Evolutionary conservation across 2,329 filamentous ascomycete genomes (phyloP), one percentile per base, ranked within the genome.

Genomic region (Aspergillus sojae): DNA sequence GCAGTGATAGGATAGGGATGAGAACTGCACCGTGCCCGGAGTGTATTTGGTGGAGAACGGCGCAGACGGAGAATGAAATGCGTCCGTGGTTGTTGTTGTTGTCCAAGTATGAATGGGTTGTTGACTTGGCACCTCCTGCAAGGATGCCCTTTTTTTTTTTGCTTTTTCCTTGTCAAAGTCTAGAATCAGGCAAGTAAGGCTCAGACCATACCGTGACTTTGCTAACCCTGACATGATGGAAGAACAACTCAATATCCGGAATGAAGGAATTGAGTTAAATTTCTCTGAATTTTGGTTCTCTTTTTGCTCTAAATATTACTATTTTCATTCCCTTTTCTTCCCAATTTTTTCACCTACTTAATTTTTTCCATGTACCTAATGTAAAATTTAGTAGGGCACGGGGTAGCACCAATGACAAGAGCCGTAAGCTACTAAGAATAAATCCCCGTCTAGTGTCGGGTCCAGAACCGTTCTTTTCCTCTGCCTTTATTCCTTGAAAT

Each of bases 401-500:
- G 16, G 5, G 50, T n/a, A 54, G 21, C 50, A 54, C 50, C 50
- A 54, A 54, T 54, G 30, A 28, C 3, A n/a, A 9, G 3, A 36
- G 34, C 34, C 34, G 34, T 36, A 14, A 14, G 26, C 23, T 39
- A 39, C 52, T 55, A 55, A 55, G 52, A 55, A 55, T 55, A 55
- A 55, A 14, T n/a, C 34, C 16, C 52, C 16, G 48, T 55, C 21
- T 55, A 55, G 52, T 55, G 30, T n/a, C 21, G 19, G 52, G 52
- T 26, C 52, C 34, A 39, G 52, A 55, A 54, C 50, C 50, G 6
- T 54, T 54, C 50, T 36, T 54, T 53, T 53, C 9, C 50, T 34
- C 2, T 34, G 12, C 12, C 19, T 36, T 34, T 12, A 11, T 21
- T 54, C 10, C 10, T 54, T 52, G 21, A 9, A 30, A 26, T 52